Conservation (phyloP, 1,284 basidiomycete species). For the Cutaneotrichosporon cyanovorans region DNA sequence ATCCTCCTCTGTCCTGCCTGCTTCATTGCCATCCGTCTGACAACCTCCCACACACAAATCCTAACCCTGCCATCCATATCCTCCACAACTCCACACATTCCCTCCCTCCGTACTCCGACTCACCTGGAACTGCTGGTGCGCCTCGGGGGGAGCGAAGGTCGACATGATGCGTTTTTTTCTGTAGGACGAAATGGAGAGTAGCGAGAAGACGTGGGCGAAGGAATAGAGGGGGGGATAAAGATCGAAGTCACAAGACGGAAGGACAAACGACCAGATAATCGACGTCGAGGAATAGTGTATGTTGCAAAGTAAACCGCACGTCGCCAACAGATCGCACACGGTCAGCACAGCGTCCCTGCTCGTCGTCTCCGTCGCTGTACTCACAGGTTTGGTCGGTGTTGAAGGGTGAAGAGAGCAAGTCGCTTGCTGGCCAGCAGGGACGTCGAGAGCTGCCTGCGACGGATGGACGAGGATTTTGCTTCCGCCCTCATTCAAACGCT, state of each 20-base stretch:
- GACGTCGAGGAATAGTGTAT: no score
- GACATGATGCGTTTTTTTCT: neutral
- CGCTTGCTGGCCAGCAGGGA: no score
- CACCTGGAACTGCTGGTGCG: conserved; percentile 81
- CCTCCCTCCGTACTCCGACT: neutral
- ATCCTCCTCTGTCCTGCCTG: neutral
- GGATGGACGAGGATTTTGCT: no score
- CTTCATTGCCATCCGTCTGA: neutral
- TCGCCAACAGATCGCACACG: no score
- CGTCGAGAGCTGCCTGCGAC: no score
- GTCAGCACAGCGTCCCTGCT: no score
- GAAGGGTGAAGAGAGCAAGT: no score
- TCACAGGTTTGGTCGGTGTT: no score
- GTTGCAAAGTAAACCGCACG: no score
- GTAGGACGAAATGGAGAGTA: neutral
- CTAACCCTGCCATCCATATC: neutral
- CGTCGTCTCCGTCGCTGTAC: no score
- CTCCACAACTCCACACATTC: neutral
- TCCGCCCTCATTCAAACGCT: no score
- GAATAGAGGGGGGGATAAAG: neutral
- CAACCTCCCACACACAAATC: neutral
- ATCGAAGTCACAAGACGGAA: neutral
- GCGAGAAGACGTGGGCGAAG: neutral
- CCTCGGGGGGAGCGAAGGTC: conserved; percentile 81
- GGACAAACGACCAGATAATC: neutral